Percentiles rank a stretch among this genome's conserved stretches.
These are phyloP conservation scores for Metschnikowia lochheadii DNA, from an alignment of 805 yeast genomes.

Conservation along the genomic window DNA sequence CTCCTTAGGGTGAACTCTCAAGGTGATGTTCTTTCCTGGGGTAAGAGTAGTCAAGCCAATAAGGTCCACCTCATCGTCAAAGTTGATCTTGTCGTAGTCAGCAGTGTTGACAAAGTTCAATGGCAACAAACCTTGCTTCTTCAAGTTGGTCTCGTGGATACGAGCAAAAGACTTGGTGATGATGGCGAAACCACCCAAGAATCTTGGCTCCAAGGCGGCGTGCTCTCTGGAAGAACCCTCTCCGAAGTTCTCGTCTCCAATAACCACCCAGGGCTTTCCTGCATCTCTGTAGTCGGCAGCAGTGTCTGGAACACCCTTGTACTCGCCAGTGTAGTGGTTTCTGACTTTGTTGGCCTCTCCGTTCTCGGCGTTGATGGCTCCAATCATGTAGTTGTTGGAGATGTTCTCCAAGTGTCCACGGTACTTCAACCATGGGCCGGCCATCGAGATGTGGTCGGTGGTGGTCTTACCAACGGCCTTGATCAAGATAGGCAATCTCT, in stretches of 20 bases:
- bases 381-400: conserved; percentile 98
- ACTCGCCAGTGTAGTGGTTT: conserved; percentile 88
- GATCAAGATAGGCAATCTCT: conserved; percentile 85
- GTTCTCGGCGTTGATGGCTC: conserved; percentile 96
- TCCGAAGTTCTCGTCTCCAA: conserved; percentile 98
- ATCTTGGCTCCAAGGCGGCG: conserved; percentile 99
- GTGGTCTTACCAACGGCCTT: conserved; percentile 97
- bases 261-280: conserved; percentile 93
- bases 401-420: conserved; percentile 99
- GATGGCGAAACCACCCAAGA: conserved; percentile 96
- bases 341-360: conserved; percentile 87
- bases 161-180: conserved; percentile 97
- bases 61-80: conserved; percentile 85
- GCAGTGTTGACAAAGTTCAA: conserved; percentile 85
- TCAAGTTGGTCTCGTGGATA: conserved; percentile 98
- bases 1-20: conserved; percentile 68
- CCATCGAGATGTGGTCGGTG: conserved; percentile 99
- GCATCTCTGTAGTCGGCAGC: conserved; percentile 92
- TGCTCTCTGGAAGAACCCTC: conserved; percentile 99
- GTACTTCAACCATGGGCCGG: conserved; percentile 99
- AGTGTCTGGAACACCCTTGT: conserved; percentile 94
- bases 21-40: conserved; percentile 85
- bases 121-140: conserved; percentile 98
- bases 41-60: conserved; percentile 79
- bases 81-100: conserved; percentile 91